A percentile compares a stretch with the other conserved stretches of the same genome.
Evolutionary conservation across 208 protist species (phyloP).

Genomic region (Leishmania amazonensis): DNA sequence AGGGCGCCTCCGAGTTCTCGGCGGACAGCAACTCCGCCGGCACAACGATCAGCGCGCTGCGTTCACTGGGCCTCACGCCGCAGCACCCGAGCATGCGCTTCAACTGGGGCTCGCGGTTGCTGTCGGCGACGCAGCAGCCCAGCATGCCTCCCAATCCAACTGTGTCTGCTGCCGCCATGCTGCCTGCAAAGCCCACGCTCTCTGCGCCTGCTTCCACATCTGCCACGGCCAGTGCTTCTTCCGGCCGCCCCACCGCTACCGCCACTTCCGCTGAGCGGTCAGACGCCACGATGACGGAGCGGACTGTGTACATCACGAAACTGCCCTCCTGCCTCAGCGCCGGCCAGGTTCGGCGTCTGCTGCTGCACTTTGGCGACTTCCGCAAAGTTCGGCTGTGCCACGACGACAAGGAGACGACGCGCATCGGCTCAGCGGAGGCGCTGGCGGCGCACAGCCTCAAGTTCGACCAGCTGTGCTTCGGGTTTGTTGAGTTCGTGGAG

Average conservation of each 20-base stretch:
- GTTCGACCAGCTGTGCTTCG: constrained; percentile 57
- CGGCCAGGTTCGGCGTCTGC: constrained; percentile 67
- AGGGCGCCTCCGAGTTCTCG: constrained; percentile 55
- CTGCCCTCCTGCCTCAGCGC: constrained; percentile 64
- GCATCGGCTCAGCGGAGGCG: constrained; percentile 25
- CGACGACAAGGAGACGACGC: constrained; percentile 67
- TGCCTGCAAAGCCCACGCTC: background rate
- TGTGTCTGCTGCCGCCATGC: background rate
- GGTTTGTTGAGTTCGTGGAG: constrained; percentile 82
- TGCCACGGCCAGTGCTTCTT: background rate
- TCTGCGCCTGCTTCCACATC: background rate
- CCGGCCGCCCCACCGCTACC: background rate
- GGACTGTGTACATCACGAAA: constrained; percentile 88
- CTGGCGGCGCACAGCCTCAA: constrained; percentile 27
- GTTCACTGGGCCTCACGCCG: constrained; percentile 16
- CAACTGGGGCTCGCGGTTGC: constrained; percentile 8
- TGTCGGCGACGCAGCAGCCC: constrained; percentile 5
- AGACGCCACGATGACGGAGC: constrained; percentile 51
- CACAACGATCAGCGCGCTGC: constrained; percentile 12
- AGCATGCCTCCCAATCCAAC: background rate
- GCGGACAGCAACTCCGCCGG: constrained; percentile 31
- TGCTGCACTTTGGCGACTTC: constrained; percentile 81
- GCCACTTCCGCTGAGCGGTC: constrained; percentile 22
- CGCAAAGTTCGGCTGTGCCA: constrained; percentile 84
- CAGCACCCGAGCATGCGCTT: constrained; percentile 25